A percentile compares a stretch with the other conserved stretches of the same genome.
Evolutionary conservation across 176 grass and related monocot species (phyloP).

Genomic region (Zoysia pacifica): DNA sequence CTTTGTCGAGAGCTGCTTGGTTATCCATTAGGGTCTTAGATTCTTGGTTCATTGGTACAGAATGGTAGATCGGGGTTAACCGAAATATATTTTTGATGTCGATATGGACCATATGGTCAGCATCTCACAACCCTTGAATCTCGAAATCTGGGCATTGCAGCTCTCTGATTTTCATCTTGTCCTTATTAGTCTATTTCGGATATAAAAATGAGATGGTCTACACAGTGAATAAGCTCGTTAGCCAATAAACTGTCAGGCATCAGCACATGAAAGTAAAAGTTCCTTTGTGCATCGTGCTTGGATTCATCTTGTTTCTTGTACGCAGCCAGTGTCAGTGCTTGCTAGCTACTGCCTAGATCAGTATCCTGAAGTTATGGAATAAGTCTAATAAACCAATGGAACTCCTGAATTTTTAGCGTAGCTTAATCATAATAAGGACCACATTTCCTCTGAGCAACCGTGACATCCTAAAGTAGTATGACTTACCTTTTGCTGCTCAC

Average conservation of each 20-base stretch:
- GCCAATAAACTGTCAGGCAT: background rate
- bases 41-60: background rate
- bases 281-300: conserved; percentile 6
- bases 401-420: background rate
- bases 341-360: background rate
- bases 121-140: background rate
- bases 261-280: background rate
- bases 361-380: background rate
- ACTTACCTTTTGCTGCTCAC: background rate
- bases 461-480: background rate
- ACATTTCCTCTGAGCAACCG: background rate
- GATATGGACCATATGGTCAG: background rate
- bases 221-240: background rate
- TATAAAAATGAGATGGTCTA: background rate
- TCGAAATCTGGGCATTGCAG: background rate
- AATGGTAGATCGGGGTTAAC: background rate
- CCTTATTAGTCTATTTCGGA: no score
- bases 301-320: background rate
- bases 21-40: background rate
- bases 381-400: background rate
- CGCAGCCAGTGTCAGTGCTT: background rate
- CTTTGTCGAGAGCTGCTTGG: conserved; percentile 1
- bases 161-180: background rate
- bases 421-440: background rate
- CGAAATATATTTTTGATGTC: background rate